Conservation (phyloP, 495 filamentous ascomycete species). For the Aspergillus olivimuriae region DNA sequence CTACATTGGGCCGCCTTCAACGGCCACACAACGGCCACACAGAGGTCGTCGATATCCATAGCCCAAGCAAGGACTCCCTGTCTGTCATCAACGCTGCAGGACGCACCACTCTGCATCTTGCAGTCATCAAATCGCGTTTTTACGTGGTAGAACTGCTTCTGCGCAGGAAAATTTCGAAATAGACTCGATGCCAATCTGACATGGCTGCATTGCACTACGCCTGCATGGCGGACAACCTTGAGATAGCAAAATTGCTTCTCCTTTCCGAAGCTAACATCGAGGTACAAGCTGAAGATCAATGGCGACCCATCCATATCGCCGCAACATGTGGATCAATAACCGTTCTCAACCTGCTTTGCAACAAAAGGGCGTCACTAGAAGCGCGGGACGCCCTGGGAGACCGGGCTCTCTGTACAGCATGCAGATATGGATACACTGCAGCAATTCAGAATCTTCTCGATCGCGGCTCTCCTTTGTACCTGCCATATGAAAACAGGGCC, state of each 20-base stretch:
- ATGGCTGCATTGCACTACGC: slow-evolving; percentile 42
- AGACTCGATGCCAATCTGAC: slow-evolving; percentile 23
- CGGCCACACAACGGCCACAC: slow-evolving; percentile 40
- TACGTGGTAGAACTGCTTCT: slow-evolving; percentile 34
- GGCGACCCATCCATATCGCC: slow-evolving; percentile 36
- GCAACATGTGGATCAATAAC: slow-evolving; percentile 23
- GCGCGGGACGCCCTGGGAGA: slow-evolving; percentile 33
- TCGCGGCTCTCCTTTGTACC: slow-evolving; percentile 28
- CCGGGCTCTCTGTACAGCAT: slow-evolving; percentile 32
- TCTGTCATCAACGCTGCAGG: slow-evolving; percentile 23
- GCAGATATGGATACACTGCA: slow-evolving; percentile 28
- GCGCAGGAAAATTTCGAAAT: slow-evolving; percentile 21
- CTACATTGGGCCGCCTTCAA: slow-evolving; percentile 42
- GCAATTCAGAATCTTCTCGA: slow-evolving; percentile 33
- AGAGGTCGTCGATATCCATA: slow-evolving; percentile 31
- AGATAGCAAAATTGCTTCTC: slow-evolving; percentile 34
- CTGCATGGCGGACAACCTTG: slow-evolving; percentile 26
- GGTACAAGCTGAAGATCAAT: slow-evolving; percentile 22
- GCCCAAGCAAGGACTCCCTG: slow-evolving; percentile 23
- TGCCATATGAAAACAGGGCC: slow-evolving; percentile 18
- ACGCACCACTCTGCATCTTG: slow-evolving; percentile 37
- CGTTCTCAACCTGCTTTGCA: slow-evolving; percentile 31
- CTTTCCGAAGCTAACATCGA: slow-evolving; percentile 35
- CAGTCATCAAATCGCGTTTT: slow-evolving; percentile 33
- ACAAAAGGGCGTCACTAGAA: slow-evolving; percentile 32